phyloP scores from a whole-genome alignment of 192 early-diverging fungal species.

The Entomortierella beljakovae region DNA sequence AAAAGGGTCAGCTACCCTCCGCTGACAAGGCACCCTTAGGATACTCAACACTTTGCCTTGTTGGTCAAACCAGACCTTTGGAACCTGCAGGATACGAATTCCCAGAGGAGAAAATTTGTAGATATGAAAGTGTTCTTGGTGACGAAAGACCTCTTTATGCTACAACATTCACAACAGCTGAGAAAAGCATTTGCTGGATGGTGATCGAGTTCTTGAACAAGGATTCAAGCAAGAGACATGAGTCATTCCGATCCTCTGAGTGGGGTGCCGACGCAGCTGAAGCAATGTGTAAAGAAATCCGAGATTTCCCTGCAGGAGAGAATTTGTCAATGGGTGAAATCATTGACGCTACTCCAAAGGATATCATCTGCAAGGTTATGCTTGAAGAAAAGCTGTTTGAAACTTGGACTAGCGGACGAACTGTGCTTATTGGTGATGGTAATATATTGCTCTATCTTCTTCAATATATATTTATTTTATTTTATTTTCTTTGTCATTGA shows the following conservation, averaged over 20 bases:
- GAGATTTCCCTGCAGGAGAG: neutral
- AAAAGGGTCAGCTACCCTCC: neutral
- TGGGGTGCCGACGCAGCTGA: constrained; percentile 17
- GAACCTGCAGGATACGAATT: no score
- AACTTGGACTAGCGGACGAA: neutral
- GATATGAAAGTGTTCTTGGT: constrained; percentile 1
- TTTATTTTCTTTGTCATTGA: neutral
- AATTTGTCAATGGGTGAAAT: constrained; percentile 10
- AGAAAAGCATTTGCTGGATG: constrained; percentile 17
- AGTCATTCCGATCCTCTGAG: neutral
- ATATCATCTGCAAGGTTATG: no score
- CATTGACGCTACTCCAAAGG: no score
- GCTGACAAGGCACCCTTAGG: neutral
- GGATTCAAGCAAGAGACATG: neutral
- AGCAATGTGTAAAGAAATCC: constrained; percentile 1
- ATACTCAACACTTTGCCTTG: neutral
- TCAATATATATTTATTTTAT: neutral
- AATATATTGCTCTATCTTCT: neutral
- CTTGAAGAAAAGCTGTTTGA: no score
- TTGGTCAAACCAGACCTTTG: no score
- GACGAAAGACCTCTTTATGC: neutral
- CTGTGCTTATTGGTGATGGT: constrained; percentile 1
- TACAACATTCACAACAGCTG: constrained; percentile 4
- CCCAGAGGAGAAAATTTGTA: neutral
- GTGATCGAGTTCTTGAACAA: constrained; percentile 3